These are phyloP conservation scores for Naganishia cerealis DNA, from an alignment of 1,284 basidiomycete genomes.

Conservation along the genomic window DNA sequence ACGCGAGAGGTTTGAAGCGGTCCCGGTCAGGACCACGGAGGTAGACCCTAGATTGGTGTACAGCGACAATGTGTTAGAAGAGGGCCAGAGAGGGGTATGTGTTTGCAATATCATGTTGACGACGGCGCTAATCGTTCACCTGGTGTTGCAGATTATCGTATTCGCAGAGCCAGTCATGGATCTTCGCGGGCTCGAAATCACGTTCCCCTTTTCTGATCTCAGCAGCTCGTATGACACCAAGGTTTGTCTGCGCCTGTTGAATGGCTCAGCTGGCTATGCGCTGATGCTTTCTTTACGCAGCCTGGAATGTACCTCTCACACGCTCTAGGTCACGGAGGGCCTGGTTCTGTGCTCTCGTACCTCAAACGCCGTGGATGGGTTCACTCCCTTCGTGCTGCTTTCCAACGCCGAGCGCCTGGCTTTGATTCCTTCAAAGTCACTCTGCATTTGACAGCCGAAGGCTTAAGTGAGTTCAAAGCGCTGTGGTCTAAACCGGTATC, in stretches of 20 bases:
- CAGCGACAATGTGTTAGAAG: slow-evolving; percentile 72
- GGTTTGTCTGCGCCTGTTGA: slow-evolving; percentile 36
- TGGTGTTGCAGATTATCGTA: slow-evolving; percentile 67
- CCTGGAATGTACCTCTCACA: slow-evolving; percentile 79
- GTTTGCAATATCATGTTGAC: not conserved
- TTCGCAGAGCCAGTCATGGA: slow-evolving; percentile 88
- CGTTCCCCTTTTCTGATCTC: slow-evolving; percentile 84
- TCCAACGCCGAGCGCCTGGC: slow-evolving; percentile 67
- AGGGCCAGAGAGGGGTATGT: slow-evolving; percentile 72
- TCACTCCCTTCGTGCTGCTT: slow-evolving; percentile 72
- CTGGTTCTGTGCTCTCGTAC: slow-evolving; percentile 87
- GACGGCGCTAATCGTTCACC: not conserved
- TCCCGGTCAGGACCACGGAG: slow-evolving; percentile 47
- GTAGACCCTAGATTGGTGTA: slow-evolving; percentile 58
- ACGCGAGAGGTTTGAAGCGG: slow-evolving; percentile 47
- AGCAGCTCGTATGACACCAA: slow-evolving; percentile 75
- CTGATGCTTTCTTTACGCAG: slow-evolving; percentile 41
- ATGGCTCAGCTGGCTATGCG: not conserved
- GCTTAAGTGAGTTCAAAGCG: slow-evolving; percentile 66
- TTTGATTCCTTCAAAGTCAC: slow-evolving; percentile 88
- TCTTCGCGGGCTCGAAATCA: slow-evolving; percentile 80
- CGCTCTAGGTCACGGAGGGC: slow-evolving; percentile 93
- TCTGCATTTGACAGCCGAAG: slow-evolving; percentile 78
- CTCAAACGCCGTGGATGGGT: slow-evolving; percentile 91
- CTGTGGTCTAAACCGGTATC: not conserved